A percentile compares a stretch with the other conserved stretches of the same genome.
phyloP scores from a whole-genome alignment of 2,329 filamentous ascomycete species.

The Nakataea oryzae region DNA sequence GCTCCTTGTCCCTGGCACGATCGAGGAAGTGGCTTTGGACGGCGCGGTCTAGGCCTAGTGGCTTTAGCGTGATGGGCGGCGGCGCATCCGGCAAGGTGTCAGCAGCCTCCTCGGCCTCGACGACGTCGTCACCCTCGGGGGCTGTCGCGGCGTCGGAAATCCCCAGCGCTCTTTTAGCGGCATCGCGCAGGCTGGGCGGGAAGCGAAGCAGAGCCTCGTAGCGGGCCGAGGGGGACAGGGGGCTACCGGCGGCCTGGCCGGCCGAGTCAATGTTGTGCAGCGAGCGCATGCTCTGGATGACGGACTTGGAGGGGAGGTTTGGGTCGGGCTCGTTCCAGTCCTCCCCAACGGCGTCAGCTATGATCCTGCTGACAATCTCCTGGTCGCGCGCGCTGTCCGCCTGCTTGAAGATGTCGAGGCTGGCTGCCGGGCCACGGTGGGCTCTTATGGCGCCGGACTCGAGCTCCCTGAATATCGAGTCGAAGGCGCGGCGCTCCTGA shows the following conservation, averaged over 20 bases:
- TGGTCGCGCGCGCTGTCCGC: slow-evolving; percentile 3
- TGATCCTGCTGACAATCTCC: slow-evolving; percentile 11
- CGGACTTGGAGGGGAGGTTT: background rate
- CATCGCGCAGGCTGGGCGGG: slow-evolving; percentile 26
- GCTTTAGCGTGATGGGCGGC: background rate
- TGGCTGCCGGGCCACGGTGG: background rate
- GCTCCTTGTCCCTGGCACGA: background rate
- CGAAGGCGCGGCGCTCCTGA: slow-evolving; percentile 36
- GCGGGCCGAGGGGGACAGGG: slow-evolving; percentile 15
- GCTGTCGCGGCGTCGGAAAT: background rate
- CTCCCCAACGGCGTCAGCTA: slow-evolving; percentile 11
- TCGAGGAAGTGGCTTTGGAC: background rate
- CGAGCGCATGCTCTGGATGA: slow-evolving; percentile 1
- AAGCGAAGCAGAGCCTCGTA: slow-evolving; percentile 26
- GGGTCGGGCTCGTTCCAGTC: too few species aligned
- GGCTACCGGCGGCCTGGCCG: background rate
- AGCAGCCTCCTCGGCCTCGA: background rate
- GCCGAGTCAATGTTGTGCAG: slow-evolving; percentile 1
- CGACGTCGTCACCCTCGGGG: background rate
- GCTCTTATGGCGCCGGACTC: slow-evolving; percentile 16
- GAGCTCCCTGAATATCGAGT: slow-evolving; percentile 49
- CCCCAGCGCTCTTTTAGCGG: slow-evolving; percentile 26
- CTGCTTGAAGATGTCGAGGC: background rate
- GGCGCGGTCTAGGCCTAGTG: background rate
- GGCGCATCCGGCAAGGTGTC: background rate